Evolutionary conservation across 305 asterid species (phyloP), one percentile per base, ranked within the genome.

Genomic region (Fraxinus sp.): DNA sequence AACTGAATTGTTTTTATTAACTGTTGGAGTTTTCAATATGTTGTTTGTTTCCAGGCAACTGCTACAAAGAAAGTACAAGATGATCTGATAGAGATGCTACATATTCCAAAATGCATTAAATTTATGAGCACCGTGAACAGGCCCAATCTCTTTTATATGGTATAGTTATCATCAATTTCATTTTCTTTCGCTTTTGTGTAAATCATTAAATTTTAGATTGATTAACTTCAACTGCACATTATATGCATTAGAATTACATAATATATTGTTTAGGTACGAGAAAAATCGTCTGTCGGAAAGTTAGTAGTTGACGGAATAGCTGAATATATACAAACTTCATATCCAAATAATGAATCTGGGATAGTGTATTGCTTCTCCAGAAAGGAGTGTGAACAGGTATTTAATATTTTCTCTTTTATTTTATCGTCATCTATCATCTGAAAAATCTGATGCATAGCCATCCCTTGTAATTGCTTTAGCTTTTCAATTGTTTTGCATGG

Each of bases 281-380:
- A 88, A 84, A 95, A 95, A 88, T 89, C 99, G 85, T 91, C 99
- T 16, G 90, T 92, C 77, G 98, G 90, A 26, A 93, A 91, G 89
- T 80, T 86, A 11, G 97, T 86, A 36, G 87, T 94, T 71, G 99
- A 95, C 85, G 96, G 91, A 87, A 94, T 95, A 83, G 90, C 98
- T 84, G 97, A 92, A 83, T 95, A 87, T 83, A 87, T 95, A 81
- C 94, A 83, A 90, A 83, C 90, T 24, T 92, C 97, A 77, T 93
- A 90, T 88, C 97, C 98, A 84, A 93, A 90, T 82, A 93, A 91
- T 78, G 99, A 96, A 89, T 94, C 98, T 80, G 99, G 99, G 86
- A 96, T 96, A 79, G 97, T 96, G 24, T 96, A 96, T 89, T 96
- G 99, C 89, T 96, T 96, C 90, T 93, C 99, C 82, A 91, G 99